Evolutionary conservation across 176 grass and related monocot genomes (phyloP).

Genomic region (Musa troglodytarum): DNA sequence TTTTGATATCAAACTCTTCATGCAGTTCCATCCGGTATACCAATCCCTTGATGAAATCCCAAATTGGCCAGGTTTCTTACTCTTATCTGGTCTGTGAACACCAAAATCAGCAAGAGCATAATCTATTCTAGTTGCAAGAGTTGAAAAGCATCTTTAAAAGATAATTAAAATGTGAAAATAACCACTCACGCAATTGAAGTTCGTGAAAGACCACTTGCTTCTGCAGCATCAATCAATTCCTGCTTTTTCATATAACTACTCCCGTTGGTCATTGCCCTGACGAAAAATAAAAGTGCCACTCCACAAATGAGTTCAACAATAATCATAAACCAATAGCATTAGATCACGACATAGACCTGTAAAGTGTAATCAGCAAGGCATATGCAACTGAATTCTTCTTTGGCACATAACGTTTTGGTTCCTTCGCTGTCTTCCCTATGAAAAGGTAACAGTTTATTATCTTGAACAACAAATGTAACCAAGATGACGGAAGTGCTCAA

Average conservation of each 20-base stretch:
- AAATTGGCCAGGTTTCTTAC: slow-evolving; percentile 43
- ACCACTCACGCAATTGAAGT: slow-evolving; percentile 52
- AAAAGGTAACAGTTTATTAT: slow-evolving; percentile 8
- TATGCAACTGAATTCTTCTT: slow-evolving; percentile 63
- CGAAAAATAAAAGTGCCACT: slow-evolving; percentile 6
- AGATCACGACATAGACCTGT: slow-evolving; percentile 32
- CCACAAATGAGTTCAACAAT: slow-evolving; percentile 4
- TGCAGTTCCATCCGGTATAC: slow-evolving; percentile 85
- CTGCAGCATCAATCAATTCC: slow-evolving; percentile 81
- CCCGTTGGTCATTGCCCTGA: slow-evolving; percentile 43
- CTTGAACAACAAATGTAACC: neutral
- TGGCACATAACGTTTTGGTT: slow-evolving; percentile 49
- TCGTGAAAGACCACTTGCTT: slow-evolving; percentile 70
- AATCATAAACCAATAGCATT: neutral
- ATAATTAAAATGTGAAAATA: neutral
- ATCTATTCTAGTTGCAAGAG: neutral
- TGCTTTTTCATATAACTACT: slow-evolving; percentile 63
- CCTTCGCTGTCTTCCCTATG: slow-evolving; percentile 54
- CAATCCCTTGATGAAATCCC: slow-evolving; percentile 48
- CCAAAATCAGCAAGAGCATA: slow-evolving; percentile 2
- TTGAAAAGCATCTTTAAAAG: neutral
- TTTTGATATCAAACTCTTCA: slow-evolving; percentile 64
- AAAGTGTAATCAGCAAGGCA: slow-evolving; percentile 68
- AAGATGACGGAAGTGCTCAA: neutral
- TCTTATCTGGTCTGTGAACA: slow-evolving; percentile 55